These are phyloP conservation scores for Phytopythium litorale DNA, from an alignment of 352 stramenopile genomes.

Conservation along the genomic window DNA sequence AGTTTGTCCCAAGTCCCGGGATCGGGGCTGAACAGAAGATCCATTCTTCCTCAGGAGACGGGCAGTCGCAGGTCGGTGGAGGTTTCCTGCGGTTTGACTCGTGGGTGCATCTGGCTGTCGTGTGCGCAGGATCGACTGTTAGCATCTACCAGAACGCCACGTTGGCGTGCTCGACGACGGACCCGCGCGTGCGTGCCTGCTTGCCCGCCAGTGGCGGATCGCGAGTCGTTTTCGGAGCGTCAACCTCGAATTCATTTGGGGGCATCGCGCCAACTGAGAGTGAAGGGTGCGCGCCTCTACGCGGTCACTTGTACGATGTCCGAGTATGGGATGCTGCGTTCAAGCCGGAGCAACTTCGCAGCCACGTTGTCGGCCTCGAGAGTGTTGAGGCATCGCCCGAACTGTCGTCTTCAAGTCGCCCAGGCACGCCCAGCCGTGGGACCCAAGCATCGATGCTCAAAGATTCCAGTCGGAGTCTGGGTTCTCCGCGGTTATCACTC, in stretches of 20 bases:
- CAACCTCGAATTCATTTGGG: neutral
- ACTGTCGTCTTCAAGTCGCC: slow-evolving; percentile 11
- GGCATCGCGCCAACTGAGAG: too few relatives aligned
- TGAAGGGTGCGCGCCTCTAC: slow-evolving; percentile 7
- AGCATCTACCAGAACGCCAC: slow-evolving; percentile 41
- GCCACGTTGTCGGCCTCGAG: slow-evolving; percentile 46
- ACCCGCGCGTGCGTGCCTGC: neutral
- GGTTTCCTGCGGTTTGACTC: slow-evolving; percentile 9
- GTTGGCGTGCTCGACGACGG: slow-evolving; percentile 8
- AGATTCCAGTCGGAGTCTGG: neutral
- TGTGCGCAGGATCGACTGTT: slow-evolving; percentile 34
- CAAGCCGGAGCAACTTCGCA: slow-evolving; percentile 47
- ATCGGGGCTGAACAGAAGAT: neutral
- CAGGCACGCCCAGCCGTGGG: slow-evolving; percentile 19
- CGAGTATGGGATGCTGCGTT: slow-evolving; percentile 59
- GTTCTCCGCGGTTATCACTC: slow-evolving; percentile 6
- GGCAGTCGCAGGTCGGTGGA: neutral
- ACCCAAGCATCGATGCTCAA: neutral
- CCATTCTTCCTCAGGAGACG: neutral
- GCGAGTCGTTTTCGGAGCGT: neutral
- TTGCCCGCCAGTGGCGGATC: neutral
- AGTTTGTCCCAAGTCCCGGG: slow-evolving; percentile 1
- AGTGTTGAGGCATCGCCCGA: slow-evolving; percentile 17
- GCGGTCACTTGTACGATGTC: slow-evolving; percentile 50
- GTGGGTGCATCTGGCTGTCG: slow-evolving; percentile 55